Conservation (phyloP, 495 filamentous ascomycete species). For the Penicillium angulare region DNA sequence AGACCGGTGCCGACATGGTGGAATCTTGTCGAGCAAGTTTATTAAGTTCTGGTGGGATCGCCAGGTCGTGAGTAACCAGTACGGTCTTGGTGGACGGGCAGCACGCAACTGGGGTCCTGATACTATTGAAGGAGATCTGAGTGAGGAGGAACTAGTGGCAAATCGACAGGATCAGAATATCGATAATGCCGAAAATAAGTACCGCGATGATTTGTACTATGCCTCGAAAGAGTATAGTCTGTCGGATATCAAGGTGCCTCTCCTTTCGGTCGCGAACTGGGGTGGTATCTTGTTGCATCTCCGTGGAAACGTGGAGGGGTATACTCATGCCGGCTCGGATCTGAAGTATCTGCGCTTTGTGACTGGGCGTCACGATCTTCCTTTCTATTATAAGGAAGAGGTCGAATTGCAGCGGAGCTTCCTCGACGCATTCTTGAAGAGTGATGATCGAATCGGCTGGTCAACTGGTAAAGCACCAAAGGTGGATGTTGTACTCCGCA, state of each 20-base stretch:
- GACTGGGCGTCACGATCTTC: slow-evolving; percentile 66
- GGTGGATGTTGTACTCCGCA: slow-evolving; percentile 56
- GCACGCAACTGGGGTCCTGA: slow-evolving; percentile 44
- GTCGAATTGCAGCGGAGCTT: slow-evolving; percentile 64
- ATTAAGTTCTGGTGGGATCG: slow-evolving; percentile 66
- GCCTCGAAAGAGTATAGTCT: slow-evolving; percentile 57
- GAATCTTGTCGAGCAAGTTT: slow-evolving; percentile 62
- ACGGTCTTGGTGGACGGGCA: slow-evolving; percentile 47
- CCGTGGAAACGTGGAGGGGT: slow-evolving; percentile 63
- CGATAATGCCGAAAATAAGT: slow-evolving; percentile 54
- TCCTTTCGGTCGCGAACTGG: slow-evolving; percentile 63
- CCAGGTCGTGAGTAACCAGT: slow-evolving; percentile 61
- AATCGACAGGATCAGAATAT: slow-evolving; percentile 60
- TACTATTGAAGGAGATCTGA: slow-evolving; percentile 61
- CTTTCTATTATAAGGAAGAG: slow-evolving; percentile 66
- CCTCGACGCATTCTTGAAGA: slow-evolving; percentile 66
- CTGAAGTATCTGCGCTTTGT: slow-evolving; percentile 65
- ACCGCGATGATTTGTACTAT: slow-evolving; percentile 61
- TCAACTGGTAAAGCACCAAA: slow-evolving; percentile 55
- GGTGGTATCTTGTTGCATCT: slow-evolving; percentile 61
- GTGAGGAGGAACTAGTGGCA: slow-evolving; percentile 55
- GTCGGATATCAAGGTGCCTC: slow-evolving; percentile 58
- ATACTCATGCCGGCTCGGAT: slow-evolving; percentile 54
- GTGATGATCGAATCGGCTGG: slow-evolving; percentile 60
- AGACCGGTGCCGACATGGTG: slow-evolving; percentile 61